Base-by-base conservation (phyloP, 2,329 filamentous ascomycete genomes). In the Coniochaeta ligniaria region DNA sequence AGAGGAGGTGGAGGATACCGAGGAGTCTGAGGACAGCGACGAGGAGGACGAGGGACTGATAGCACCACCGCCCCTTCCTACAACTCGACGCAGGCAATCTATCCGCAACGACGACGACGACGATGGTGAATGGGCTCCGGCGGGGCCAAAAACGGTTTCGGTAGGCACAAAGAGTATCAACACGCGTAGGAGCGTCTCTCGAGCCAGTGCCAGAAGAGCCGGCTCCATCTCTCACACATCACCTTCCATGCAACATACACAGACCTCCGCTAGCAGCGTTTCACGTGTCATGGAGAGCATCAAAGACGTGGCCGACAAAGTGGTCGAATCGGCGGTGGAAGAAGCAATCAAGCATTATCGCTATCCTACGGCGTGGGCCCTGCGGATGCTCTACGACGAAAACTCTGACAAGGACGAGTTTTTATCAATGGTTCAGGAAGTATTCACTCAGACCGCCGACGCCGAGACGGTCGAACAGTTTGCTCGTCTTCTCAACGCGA, bases 331-430 rank as follows among this genome's bases (percentile, higher is more conserved):
- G 35, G 83, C 83, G n/a, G 82, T 87, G 33, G 79, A 84, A 11
- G 78, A 85, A 67, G 84, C 84, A 6, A 71, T 88, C 57, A 74
- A 77, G 62, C 78, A 82, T 67, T 76, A 77, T 63, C 81, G 83
- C 61, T 87, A 84, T 69, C 82, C 83, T 59, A 87, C 84, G 9
- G 85, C 85, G 2, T 87, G 80, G 75, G 84, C 85, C 47, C 75
- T 88, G 62, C 78, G 83, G 59, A 80, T 78, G 16, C 75, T 87
- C 62, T 87, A 85, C 70, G 83, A 87, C 64, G 83, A 87, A 67
- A 78, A 81, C 62, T 76, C 76, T 52, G 70, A 73, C 43, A 77
- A 86, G 64, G 71, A 76, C 17, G 73, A 74, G 38, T 84, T 86
- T 66, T 74, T 87, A 61, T 72, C 76, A 63, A 80, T 87, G 76